Base-by-base conservation (phyloP, 208 protist genomes). In the Acanthamoeba castellanii region DNA sequence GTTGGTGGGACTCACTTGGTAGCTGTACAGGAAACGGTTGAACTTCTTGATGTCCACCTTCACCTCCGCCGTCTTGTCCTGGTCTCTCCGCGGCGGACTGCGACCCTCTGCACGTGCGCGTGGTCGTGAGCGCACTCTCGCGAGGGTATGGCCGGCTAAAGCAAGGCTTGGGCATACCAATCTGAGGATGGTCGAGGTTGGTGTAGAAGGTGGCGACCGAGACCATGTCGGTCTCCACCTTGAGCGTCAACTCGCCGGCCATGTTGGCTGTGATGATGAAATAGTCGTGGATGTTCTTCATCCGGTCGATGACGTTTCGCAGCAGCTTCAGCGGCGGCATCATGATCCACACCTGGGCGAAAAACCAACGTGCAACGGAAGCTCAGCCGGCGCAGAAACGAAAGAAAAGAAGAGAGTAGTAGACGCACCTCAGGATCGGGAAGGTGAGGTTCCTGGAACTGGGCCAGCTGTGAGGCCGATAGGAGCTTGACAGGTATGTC, bases 261-360 rank as follows among this genome's bases (percentile, higher is more conserved):
- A 95, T 95, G 90, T 95, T 95, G 64, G 94, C 94, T 3, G 64
- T 94, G 47, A 95, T 95, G 64, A 74, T 95, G 82, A 95, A 76
- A 30, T 76, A 95, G 34, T 95, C 84, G 85, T 95, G 84, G 30
- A 96, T 89, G 55, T 96, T 96, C 30, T 96, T 96, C 94, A 97
- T 96, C 59, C 95, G 89, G 42, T 97, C 96, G 8, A 97, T 95
- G 0, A 97, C 93, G 25, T 92, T 82, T 57, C 94, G 90, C 30
- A 97, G 16, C 37, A 91, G 82, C 70, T 97, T 97, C 45, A 97
- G 64, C 9, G 66, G n/a, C 14, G 96, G 96, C 52, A 96, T 61
- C 81, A 95, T 52, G 18, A 96, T 96, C 32, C 91, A 91, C 25
- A 95, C 94, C 16, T 87, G 34, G 30, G 25, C 30, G 25, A 18